Percentiles rank a stretch among this genome's conserved stretches.
Conservation (phyloP, 2,329 filamentous ascomycete genomes). For the Pseudogymnoascus sp. region DNA sequence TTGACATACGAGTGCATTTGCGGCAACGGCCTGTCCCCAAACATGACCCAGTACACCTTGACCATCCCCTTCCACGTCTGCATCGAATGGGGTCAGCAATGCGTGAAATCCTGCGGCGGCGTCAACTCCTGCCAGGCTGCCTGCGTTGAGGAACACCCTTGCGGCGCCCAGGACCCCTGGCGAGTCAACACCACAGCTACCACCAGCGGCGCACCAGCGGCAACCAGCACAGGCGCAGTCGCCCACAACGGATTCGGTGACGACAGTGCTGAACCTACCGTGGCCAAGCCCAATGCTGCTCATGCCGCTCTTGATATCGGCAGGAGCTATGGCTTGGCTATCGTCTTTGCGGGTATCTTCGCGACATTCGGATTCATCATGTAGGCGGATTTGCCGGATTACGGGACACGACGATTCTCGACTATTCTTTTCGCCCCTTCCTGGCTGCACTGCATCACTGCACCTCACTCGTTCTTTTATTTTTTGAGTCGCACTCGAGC, state of each 20-base stretch:
- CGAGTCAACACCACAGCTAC: constrained; percentile 47
- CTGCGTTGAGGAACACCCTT: constrained; percentile 61
- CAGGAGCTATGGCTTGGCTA: constrained; percentile 45
- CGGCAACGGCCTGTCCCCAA: constrained; percentile 55
- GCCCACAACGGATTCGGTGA: constrained; percentile 38
- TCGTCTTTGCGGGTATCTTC: constrained; percentile 46
- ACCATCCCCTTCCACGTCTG: constrained; percentile 73
- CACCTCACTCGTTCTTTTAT: neutral
- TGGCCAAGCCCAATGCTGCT: constrained; percentile 23
- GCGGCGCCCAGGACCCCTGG: constrained; percentile 59
- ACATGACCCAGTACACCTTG: constrained; percentile 66
- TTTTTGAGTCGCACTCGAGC: neutral
- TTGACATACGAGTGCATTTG: constrained; percentile 68
- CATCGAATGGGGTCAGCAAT: constrained; percentile 61
- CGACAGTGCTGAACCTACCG: constrained; percentile 15
- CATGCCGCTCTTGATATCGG: constrained; percentile 40
- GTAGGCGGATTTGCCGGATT: constrained; percentile 25
- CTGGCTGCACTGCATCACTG: neutral
- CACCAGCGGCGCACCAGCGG: constrained; percentile 35
- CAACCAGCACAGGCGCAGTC: constrained; percentile 27
- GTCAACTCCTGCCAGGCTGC: constrained; percentile 49
- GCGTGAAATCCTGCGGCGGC: constrained; percentile 48
- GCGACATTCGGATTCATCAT: constrained; percentile 48
- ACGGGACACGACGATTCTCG: neutral
- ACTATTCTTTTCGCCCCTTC: neutral